A percentile compares a stretch with the other conserved stretches of the same genome.
Evolutionary conservation across 371 early-diverging fungal species (phyloP).

Genomic region (Rhizopus arrhizus): DNA sequence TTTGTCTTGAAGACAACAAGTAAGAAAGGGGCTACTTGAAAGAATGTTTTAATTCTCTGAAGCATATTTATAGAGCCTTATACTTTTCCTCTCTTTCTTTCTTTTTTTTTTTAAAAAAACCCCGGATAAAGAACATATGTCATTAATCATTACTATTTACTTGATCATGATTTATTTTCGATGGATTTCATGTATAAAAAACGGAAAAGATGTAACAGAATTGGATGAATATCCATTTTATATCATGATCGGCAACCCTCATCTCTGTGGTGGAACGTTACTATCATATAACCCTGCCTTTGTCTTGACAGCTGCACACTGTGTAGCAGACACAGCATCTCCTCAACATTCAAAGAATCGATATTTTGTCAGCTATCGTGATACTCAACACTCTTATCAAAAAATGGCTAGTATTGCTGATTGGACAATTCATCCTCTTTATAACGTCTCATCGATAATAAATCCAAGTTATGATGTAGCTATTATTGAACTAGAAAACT

Average conservation of each 20-base stretch:
- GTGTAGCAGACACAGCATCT: slow-evolving; percentile 35
- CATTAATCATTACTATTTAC: too few relatives aligned
- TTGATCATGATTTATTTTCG: neutral
- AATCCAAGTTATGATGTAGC: slow-evolving; percentile 47
- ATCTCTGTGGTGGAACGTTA: slow-evolving; percentile 51
- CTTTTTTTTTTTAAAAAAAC: too few relatives aligned
- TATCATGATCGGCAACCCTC: slow-evolving; percentile 50
- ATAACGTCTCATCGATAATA: slow-evolving; percentile 21
- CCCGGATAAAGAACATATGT: too few relatives aligned
- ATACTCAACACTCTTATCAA: slow-evolving; percentile 28
- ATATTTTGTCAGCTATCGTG: slow-evolving; percentile 23
- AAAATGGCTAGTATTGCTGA: slow-evolving; percentile 26
- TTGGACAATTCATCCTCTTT: slow-evolving; percentile 45
- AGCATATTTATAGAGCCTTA: too few relatives aligned
- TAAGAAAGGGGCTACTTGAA: too few relatives aligned
- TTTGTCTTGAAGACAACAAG: too few relatives aligned
- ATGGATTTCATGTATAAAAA: slow-evolving; percentile 28
- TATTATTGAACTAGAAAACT: slow-evolving; percentile 31
- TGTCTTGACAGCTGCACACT: slow-evolving; percentile 55
- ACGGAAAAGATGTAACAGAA: slow-evolving; percentile 32
- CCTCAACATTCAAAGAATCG: slow-evolving; percentile 20
- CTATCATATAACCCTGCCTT: slow-evolving; percentile 44
- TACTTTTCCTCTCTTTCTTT: too few relatives aligned
- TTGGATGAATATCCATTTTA: slow-evolving; percentile 44
- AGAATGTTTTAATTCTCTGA: too few relatives aligned